A percentile compares a stretch with the other conserved stretches of the same genome.
These are phyloP conservation scores for Chalciporus sphaerocephalus DNA, from an alignment of 768 basidiomycete genomes.

Conservation along the genomic window DNA sequence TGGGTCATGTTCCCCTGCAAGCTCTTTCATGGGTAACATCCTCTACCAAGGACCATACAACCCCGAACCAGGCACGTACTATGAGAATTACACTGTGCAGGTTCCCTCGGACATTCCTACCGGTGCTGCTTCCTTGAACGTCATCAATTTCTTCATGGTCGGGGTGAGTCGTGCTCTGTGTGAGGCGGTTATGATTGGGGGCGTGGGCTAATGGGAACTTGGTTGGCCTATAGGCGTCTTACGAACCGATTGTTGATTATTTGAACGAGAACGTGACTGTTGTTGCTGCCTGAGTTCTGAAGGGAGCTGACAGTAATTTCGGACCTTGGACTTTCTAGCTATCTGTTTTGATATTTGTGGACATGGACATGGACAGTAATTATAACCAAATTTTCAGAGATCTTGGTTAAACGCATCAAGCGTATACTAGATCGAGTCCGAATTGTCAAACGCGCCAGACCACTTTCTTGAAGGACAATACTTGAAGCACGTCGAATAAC, in stretches of 20 bases:
- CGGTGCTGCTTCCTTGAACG: slow-evolving; percentile 34
- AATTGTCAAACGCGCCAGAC: too few species aligned
- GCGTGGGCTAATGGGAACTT: background rate
- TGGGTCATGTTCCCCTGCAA: slow-evolving; percentile 22
- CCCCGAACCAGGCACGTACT: slow-evolving; percentile 16
- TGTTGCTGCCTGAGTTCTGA: background rate
- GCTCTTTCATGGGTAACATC: slow-evolving; percentile 26
- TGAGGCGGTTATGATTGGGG: background rate
- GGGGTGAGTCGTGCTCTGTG: slow-evolving; percentile 32
- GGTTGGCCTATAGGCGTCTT: slow-evolving; percentile 9
- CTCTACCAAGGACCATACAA: slow-evolving; percentile 35
- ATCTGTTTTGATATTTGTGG: background rate
- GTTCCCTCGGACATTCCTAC: slow-evolving; percentile 24
- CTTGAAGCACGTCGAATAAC: too few species aligned
- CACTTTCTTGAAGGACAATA: too few species aligned
- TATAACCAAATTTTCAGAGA: too few species aligned
- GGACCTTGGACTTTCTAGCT: background rate
- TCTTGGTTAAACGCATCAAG: too few species aligned
- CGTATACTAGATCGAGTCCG: too few species aligned
- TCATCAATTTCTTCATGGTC: slow-evolving; percentile 36
- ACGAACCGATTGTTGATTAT: slow-evolving; percentile 15
- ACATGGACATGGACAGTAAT: too few species aligned
- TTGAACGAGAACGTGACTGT: slow-evolving; percentile 22
- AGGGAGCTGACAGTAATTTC: background rate
- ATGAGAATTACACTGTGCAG: slow-evolving; percentile 32